Conservation (phyloP, 768 basidiomycete species). For the Hypholoma sublateritium region DNA sequence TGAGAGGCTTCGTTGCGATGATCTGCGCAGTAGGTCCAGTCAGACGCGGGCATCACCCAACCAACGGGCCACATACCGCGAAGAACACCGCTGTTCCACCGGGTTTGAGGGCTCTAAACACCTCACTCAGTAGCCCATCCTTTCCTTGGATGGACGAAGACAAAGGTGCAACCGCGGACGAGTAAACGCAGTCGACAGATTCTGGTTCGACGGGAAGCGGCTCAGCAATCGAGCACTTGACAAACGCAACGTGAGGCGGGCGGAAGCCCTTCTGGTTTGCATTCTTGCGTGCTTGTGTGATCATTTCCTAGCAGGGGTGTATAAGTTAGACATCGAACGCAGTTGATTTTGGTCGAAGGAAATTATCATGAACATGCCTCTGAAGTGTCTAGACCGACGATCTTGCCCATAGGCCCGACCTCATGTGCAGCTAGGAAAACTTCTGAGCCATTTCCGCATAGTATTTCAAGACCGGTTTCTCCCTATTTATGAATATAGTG, state of each 20-base stretch:
- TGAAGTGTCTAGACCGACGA: constrained; percentile 56
- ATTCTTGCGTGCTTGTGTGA: constrained; percentile 45
- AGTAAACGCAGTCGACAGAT: constrained; percentile 54
- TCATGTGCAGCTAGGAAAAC: constrained; percentile 51
- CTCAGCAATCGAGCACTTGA: constrained; percentile 40
- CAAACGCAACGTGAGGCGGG: constrained; percentile 50
- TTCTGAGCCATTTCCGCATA: constrained; percentile 57
- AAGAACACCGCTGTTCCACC: constrained; percentile 54
- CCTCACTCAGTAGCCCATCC: constrained; percentile 42
- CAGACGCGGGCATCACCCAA: neutral
- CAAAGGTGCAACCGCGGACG: constrained; percentile 52
- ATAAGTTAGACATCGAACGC: neutral
- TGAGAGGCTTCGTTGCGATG: constrained; percentile 40
- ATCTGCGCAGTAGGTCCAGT: constrained; percentile 31
- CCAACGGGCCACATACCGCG: constrained; percentile 38
- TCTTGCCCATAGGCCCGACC: constrained; percentile 49
- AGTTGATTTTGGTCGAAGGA: neutral
- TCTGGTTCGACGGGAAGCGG: constrained; percentile 46
- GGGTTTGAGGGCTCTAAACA: constrained; percentile 49
- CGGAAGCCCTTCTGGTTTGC: constrained; percentile 38
- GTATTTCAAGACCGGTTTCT: constrained; percentile 56
- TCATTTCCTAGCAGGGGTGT: constrained; percentile 43
- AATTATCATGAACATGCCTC: constrained; percentile 31
- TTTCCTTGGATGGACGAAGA: constrained; percentile 40
- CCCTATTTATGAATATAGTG: constrained; percentile 37